A percentile compares a stretch with the other conserved stretches of the same genome.
Conservation (phyloP, 2,329 filamentous ascomycete genomes). For the Iodosphaeria phyllophila region DNA sequence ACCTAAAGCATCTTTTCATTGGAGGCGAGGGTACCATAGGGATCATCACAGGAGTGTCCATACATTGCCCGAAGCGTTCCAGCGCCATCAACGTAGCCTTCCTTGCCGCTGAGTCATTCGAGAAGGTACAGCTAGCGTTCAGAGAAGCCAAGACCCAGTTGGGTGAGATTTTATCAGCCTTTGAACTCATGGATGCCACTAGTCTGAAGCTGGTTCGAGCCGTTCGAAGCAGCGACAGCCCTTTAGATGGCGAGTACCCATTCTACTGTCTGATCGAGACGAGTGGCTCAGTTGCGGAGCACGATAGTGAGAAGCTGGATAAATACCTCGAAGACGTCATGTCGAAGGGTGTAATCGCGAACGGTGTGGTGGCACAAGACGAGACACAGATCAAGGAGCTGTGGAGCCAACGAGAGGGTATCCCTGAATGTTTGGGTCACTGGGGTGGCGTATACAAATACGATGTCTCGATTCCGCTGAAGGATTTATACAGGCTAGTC, state of each 20-base stretch:
- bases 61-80: constrained; percentile 75
- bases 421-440: constrained; percentile 75
- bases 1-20: constrained; percentile 62
- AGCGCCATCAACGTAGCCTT: constrained; percentile 88
- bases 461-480: constrained; percentile 82
- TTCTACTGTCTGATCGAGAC: constrained; percentile 98
- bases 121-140: constrained; percentile 75
- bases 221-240: constrained; percentile 59
- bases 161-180: constrained; percentile 88
- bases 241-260: constrained; percentile 66
- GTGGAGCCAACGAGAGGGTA: constrained; percentile 87
- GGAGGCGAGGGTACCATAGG: constrained; percentile 90
- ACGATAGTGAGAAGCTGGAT: constrained; percentile 83
- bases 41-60: constrained; percentile 77
- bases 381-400: constrained; percentile 74
- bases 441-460: constrained; percentile 97
- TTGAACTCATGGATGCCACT: constrained; percentile 86
- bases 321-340: constrained; percentile 84
- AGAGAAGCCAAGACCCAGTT: constrained; percentile 76
- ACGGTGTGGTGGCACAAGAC: constrained; percentile 84
- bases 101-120: constrained; percentile 78
- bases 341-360: constrained; percentile 66
- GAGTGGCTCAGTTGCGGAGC: constrained; percentile 81
- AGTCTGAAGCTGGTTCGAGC: constrained; percentile 61
- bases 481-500: constrained; percentile 74